Percentiles rank a stretch among this genome's conserved stretches.
Conservation (phyloP, 345 rosid species). For the Syzygium aromaticum region DNA sequence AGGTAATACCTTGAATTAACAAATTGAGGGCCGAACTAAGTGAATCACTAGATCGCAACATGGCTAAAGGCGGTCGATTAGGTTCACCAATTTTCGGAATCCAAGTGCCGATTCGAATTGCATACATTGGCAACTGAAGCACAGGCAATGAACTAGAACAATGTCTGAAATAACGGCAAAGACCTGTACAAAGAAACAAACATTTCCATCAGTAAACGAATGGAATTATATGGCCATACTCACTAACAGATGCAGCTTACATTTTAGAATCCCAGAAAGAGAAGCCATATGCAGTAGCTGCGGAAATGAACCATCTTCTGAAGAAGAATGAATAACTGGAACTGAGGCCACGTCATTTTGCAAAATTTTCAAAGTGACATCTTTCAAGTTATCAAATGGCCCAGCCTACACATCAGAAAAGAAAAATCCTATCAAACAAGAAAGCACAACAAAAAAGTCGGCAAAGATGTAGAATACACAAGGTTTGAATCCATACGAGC, state of each 20-base stretch:
- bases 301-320: slow-evolving; percentile 49
- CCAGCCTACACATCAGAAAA: slow-evolving; percentile 53
- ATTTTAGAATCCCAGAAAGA: slow-evolving; percentile 80
- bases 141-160: slow-evolving; percentile 81
- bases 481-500: not conserved
- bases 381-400: slow-evolving; percentile 78
- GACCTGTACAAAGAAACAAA: slow-evolving; percentile 39
- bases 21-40: slow-evolving; percentile 56
- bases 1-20: slow-evolving; percentile 49
- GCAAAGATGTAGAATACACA: not conserved
- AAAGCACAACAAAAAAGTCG: not conserved
- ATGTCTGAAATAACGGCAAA: slow-evolving; percentile 89
- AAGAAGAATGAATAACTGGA: slow-evolving; percentile 57
- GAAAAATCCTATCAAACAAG: not conserved
- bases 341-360: slow-evolving; percentile 66
- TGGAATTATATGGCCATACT: slow-evolving; percentile 4
- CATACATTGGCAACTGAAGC: slow-evolving; percentile 78
- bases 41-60: slow-evolving; percentile 52
- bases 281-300: slow-evolving; percentile 92
- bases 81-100: slow-evolving; percentile 85
- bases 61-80: slow-evolving; percentile 42
- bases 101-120: slow-evolving; percentile 86
- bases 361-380: slow-evolving; percentile 75
- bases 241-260: slow-evolving; percentile 51
- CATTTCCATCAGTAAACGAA: not conserved